A percentile compares a stretch with the other conserved stretches of the same genome.
These are phyloP conservation scores for Globisporangium heterothallicum DNA, from an alignment of 352 stramenopile species.

Conservation along the genomic window DNA sequence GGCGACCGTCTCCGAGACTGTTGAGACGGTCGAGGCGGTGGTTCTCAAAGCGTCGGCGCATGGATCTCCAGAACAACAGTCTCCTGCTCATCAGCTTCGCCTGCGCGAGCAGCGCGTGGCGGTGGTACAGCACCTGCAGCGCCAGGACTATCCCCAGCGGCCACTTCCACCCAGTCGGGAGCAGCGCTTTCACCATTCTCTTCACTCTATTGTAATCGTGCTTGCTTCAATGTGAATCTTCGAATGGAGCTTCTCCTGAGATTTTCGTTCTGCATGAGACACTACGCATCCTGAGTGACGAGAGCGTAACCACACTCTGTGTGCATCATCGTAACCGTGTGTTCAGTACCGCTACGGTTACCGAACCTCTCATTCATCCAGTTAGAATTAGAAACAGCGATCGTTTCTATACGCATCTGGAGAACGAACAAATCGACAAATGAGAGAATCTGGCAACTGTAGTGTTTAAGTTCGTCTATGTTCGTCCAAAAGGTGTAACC, in stretches of 20 bases:
- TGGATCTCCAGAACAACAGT: conserved; percentile 61
- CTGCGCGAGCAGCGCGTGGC: conserved; percentile 37
- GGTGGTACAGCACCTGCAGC: conserved; percentile 47
- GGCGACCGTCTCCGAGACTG: conserved; percentile 52
- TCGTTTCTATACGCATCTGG: neutral
- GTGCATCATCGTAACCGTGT: no score
- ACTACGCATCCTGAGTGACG: no score
- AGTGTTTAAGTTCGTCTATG: no score
- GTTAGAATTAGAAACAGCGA: neutral
- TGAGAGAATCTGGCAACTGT: neutral
- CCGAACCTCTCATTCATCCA: neutral
- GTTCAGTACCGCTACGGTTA: no score
- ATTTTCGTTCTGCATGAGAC: no score
- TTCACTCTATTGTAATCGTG: neutral
- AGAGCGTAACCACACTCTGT: no score
- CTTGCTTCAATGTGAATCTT: no score
- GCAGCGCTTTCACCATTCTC: conserved; percentile 6
- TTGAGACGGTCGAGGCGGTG: conserved; percentile 67
- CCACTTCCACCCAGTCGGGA: conserved; percentile 6
- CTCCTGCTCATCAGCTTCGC: conserved; percentile 41
- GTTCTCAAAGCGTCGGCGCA: conserved; percentile 72
- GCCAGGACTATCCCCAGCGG: conserved; percentile 20
- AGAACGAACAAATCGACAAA: neutral
- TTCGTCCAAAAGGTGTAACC: no score
- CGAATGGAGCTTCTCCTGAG: no score